These are phyloP conservation scores for Phialophora macrospora DNA, from an alignment of 2,329 filamentous ascomycete species.

Conservation along the genomic window DNA sequence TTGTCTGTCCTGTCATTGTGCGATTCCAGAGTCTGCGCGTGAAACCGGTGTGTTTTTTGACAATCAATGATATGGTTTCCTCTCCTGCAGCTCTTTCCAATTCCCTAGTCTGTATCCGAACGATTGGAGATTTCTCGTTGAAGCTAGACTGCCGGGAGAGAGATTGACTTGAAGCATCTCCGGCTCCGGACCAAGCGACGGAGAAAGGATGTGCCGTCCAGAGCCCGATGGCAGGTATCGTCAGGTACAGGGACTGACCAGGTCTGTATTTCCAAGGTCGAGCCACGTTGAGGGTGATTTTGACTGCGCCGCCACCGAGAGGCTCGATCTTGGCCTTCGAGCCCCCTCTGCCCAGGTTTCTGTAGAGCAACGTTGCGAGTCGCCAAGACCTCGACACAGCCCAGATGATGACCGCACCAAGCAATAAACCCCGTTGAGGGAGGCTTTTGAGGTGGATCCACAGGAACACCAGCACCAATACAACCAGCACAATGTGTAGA, in stretches of 20 bases:
- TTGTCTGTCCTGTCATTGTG: slow-evolving; percentile 60
- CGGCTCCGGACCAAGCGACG: slow-evolving; percentile 72
- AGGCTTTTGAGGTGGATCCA: slow-evolving; percentile 77
- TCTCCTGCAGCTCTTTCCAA: slow-evolving; percentile 54
- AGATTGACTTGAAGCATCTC: slow-evolving; percentile 46
- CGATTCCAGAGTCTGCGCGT: slow-evolving; percentile 79
- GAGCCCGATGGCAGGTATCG: slow-evolving; percentile 67
- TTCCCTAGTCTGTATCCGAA: slow-evolving; percentile 58
- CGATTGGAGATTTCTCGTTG: slow-evolving; percentile 33
- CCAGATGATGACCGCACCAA: slow-evolving; percentile 79
- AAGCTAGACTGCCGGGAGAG: slow-evolving; percentile 25
- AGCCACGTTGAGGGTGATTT: slow-evolving; percentile 72
- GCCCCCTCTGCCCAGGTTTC: slow-evolving; percentile 64
- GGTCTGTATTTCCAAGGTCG: slow-evolving; percentile 69
- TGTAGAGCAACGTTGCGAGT: slow-evolving; percentile 66
- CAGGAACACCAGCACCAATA: slow-evolving; percentile 70
- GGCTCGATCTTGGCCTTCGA: slow-evolving; percentile 70
- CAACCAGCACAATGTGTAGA: slow-evolving; percentile 76
- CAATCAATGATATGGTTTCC: slow-evolving; percentile 75
- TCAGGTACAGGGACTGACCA: slow-evolving; percentile 76
- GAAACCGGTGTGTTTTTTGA: slow-evolving; percentile 85
- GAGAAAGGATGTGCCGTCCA: slow-evolving; percentile 82
- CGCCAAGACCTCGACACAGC: slow-evolving; percentile 69
- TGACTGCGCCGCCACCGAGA: slow-evolving; percentile 70
- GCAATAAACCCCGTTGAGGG: slow-evolving; percentile 74